phyloP scores from a whole-genome alignment of 208 protist species.

The Porcisia deanei region DNA sequence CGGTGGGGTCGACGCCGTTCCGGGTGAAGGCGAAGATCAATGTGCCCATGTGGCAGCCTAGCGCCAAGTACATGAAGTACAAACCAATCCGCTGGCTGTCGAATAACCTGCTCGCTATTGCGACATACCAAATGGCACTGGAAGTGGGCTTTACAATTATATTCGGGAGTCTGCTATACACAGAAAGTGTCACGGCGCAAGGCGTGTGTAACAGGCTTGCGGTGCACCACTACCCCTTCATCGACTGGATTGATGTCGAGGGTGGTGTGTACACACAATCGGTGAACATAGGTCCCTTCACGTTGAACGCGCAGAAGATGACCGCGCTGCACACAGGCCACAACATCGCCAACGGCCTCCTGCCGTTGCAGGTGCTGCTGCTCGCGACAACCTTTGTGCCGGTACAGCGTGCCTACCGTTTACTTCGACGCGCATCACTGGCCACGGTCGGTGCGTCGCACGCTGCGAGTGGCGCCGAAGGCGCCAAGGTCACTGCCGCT shows the following conservation, averaged over 20 bases:
- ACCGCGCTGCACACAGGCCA: constrained; percentile 66
- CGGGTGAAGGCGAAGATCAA: constrained; percentile 29
- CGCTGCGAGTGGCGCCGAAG: background rate
- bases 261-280: constrained; percentile 45
- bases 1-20: constrained; percentile 19
- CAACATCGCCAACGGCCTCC: constrained; percentile 63
- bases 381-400: constrained; percentile 47
- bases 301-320: constrained; percentile 55
- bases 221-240: constrained; percentile 53
- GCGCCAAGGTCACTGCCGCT: background rate
- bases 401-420: constrained; percentile 24
- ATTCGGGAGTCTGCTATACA: constrained; percentile 46
- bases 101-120: constrained; percentile 56
- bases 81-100: constrained; percentile 48
- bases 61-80: constrained; percentile 42
- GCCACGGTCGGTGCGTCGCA: background rate
- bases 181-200: constrained; percentile 26
- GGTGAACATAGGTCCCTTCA: constrained; percentile 38
- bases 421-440: constrained; percentile 1
- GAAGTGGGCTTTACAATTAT: constrained; percentile 48
- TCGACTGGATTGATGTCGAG: constrained; percentile 48
- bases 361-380: constrained; percentile 64
- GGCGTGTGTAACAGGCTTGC: constrained; percentile 35
- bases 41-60: constrained; percentile 40
- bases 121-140: constrained; percentile 69